These are phyloP conservation scores for Acanthamoeba culbertsoni DNA, from an alignment of 208 protist genomes.

Conservation along the genomic window DNA sequence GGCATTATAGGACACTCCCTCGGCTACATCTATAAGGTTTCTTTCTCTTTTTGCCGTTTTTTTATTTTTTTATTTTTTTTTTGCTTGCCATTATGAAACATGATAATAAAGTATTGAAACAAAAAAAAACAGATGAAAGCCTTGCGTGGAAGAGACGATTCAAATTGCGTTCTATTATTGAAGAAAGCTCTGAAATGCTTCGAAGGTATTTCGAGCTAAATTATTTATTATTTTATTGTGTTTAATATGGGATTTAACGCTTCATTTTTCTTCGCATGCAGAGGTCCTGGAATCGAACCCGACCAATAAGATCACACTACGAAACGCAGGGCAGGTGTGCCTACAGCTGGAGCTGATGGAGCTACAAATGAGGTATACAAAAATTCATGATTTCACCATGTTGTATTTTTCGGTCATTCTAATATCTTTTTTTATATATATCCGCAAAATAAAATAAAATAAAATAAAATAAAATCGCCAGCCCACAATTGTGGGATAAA, in stretches of 20 bases:
- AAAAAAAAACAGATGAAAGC: background rate
- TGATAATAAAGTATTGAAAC: background rate
- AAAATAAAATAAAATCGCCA: too few relatives aligned
- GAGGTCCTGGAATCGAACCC: constrained; percentile 20
- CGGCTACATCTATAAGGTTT: constrained; percentile 28
- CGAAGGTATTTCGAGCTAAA: background rate
- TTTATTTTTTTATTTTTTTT: background rate
- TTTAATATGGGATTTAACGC: too few relatives aligned
- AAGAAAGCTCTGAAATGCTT: background rate
- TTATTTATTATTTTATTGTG: too few relatives aligned
- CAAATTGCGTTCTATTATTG: background rate
- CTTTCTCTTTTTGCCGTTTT: background rate
- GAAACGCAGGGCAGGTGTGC: constrained; percentile 3
- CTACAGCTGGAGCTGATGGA: background rate
- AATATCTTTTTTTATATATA: too few relatives aligned
- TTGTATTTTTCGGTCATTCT: too few relatives aligned
- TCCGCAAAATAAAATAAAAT: too few relatives aligned
- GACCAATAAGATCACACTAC: background rate
- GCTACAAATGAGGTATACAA: too few relatives aligned
- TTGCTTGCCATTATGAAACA: background rate
- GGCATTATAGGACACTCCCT: background rate
- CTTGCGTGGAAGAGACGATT: background rate
- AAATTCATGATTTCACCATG: too few relatives aligned
- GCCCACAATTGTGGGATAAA: too few relatives aligned
- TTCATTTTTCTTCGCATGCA: too few relatives aligned